Percentiles rank a stretch among this genome's conserved stretches.
phyloP scores from a whole-genome alignment of 2,329 filamentous ascomycete species.

The Fusarium sp. region DNA sequence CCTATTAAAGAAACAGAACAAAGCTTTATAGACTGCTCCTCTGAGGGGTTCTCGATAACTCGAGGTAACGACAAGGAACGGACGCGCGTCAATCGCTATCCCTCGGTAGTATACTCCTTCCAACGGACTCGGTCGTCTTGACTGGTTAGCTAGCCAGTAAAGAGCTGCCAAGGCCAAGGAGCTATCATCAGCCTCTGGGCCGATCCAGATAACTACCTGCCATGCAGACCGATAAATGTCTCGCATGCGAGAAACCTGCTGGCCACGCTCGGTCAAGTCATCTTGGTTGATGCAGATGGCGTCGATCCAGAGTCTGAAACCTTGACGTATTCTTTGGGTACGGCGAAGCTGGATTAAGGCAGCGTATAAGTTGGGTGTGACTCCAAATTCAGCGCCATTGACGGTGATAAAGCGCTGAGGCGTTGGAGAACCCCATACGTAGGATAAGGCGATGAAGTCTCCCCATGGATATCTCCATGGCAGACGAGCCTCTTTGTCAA shows the following conservation, averaged over 20 bases:
- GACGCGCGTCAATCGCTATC: neutral
- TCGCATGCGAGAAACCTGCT: slow-evolving; percentile 3
- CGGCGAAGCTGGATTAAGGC: neutral
- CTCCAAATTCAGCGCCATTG: neutral
- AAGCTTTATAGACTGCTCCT: neutral
- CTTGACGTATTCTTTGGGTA: neutral
- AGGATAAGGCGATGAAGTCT: slow-evolving; percentile 10
- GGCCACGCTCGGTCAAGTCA: neutral
- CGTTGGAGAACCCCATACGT: neutral
- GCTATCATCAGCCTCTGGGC: neutral
- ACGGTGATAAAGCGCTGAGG: neutral
- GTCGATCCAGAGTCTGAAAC: slow-evolving; percentile 12
- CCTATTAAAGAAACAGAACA: neutral
- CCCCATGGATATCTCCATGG: slow-evolving; percentile 18
- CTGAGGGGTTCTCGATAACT: neutral
- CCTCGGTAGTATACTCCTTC: neutral
- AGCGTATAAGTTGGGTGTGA: neutral
- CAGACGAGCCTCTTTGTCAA: neutral
- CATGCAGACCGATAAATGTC: slow-evolving; percentile 20
- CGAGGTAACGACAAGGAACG: neutral
- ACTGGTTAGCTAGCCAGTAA: slow-evolving; percentile 5
- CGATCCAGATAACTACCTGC: slow-evolving; percentile 8
- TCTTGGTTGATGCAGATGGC: slow-evolving; percentile 1
- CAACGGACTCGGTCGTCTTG: neutral
- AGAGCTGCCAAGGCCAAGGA: neutral